Evolutionary conservation across 2,329 filamentous ascomycete species (phyloP).

Genomic region (Elsinoe ampelina): DNA sequence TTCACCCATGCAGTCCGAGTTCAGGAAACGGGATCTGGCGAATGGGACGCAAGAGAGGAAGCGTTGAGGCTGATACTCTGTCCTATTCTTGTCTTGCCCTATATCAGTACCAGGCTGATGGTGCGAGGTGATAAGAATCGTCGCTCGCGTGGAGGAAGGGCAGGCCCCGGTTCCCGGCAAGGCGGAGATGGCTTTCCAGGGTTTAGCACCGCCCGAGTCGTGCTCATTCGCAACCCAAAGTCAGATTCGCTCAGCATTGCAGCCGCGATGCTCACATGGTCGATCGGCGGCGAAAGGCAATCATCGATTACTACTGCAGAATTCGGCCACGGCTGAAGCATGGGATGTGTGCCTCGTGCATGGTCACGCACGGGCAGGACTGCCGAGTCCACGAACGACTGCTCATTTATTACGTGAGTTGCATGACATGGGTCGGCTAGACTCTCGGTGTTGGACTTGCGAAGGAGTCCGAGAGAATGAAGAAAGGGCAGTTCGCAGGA

Average conservation of each 20-base stretch:
- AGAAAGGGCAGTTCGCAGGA: too few relatives aligned
- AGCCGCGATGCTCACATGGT: background rate
- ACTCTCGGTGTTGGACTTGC: too few relatives aligned
- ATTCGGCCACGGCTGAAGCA: too few relatives aligned
- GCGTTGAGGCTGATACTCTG: background rate
- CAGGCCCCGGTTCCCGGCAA: background rate
- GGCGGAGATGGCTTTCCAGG: background rate
- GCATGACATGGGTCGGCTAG: too few relatives aligned
- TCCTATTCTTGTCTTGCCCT: background rate
- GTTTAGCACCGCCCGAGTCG: background rate
- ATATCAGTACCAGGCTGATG: background rate
- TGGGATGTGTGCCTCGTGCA: too few relatives aligned
- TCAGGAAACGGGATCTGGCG: constrained; percentile 8
- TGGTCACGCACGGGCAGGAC: too few relatives aligned
- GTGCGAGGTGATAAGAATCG: too few relatives aligned
- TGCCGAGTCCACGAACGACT: too few relatives aligned
- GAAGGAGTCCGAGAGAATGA: too few relatives aligned
- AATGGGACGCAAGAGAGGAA: background rate
- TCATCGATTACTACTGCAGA: too few relatives aligned
- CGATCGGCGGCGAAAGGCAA: background rate
- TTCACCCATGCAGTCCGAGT: constrained; percentile 7
- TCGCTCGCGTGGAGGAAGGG: background rate
- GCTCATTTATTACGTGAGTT: too few relatives aligned
- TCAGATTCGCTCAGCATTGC: too few relatives aligned
- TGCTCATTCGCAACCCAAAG: background rate